Conservation (phyloP, 495 filamentous ascomycete genomes). For the Oidiodendron maius region DNA sequence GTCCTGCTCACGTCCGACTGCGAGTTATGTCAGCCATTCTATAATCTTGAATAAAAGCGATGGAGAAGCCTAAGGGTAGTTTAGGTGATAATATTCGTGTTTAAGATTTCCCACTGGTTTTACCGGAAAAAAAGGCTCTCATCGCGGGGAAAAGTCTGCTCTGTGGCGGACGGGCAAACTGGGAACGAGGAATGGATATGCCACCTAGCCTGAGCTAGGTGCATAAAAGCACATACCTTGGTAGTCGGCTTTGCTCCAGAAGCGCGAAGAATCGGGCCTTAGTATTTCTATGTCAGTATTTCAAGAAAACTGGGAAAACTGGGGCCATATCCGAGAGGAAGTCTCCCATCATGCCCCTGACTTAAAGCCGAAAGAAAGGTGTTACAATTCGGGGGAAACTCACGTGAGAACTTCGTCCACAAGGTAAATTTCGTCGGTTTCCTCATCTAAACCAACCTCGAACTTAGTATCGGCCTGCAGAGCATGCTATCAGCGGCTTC, state of each 20-base stretch:
- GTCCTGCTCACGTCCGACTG: constrained; percentile 61
- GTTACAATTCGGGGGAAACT: constrained; percentile 41
- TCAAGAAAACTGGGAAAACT: neutral
- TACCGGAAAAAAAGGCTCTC: neutral
- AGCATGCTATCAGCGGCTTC: constrained; percentile 29
- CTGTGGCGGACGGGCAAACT: constrained; percentile 1
- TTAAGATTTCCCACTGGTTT: constrained; percentile 1
- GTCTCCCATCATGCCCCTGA: constrained; percentile 3
- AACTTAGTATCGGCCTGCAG: constrained; percentile 69
- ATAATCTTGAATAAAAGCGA: constrained; percentile 4
- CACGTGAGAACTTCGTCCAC: constrained; percentile 88
- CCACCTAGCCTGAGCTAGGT: constrained; percentile 2
- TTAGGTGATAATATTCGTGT: constrained; percentile 2
- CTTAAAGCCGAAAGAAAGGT: constrained; percentile 1
- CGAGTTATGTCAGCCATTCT: constrained; percentile 59
- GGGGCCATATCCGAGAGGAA: constrained; percentile 1
- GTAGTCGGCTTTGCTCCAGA: constrained; percentile 4
- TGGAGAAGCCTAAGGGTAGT: neutral
- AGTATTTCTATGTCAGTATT: neutral
- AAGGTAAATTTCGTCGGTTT: constrained; percentile 67
- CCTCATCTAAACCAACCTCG: constrained; percentile 66
- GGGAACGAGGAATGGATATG: constrained; percentile 2
- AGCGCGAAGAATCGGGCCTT: constrained; percentile 3
- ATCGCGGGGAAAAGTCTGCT: constrained; percentile 1
- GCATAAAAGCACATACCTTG: constrained; percentile 5